Evolutionary conservation across 306 rosid species (phyloP).

Genomic region (Lablab purpureus): DNA sequence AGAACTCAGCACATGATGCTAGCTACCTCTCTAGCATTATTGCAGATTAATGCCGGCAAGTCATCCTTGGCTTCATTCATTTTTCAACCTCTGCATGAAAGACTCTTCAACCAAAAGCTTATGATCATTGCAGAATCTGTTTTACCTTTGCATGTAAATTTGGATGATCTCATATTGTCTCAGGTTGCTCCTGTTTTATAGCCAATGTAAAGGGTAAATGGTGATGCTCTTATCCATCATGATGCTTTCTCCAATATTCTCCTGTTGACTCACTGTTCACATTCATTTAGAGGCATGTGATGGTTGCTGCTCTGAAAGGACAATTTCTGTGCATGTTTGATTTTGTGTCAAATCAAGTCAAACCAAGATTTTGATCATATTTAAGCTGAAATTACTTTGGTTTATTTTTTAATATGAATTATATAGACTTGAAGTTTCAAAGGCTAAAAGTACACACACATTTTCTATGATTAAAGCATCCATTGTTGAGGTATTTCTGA

Average conservation of each 20-base stretch:
- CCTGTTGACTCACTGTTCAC: constrained; percentile 18
- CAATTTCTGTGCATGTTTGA: not conserved
- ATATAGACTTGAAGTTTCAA: too few relatives aligned
- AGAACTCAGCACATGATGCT: not conserved
- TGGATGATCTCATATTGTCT: not conserved
- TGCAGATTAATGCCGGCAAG: constrained; percentile 45
- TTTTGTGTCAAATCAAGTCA: too few relatives aligned
- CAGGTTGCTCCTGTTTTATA: constrained; percentile 33
- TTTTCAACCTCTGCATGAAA: constrained; percentile 53
- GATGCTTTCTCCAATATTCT: constrained; percentile 32
- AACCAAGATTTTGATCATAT: too few relatives aligned
- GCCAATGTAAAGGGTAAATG: constrained; percentile 19
- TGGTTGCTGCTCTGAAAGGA: constrained; percentile 19
- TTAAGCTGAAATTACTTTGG: too few relatives aligned
- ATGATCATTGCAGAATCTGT: not conserved
- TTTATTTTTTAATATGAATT: too few relatives aligned
- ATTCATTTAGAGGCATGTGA: constrained; percentile 8
- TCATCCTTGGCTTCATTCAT: constrained; percentile 58
- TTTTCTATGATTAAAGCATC: too few relatives aligned
- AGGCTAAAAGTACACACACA: too few relatives aligned
- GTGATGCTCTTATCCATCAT: constrained; percentile 24
- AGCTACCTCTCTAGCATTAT: too few relatives aligned
- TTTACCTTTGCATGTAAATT: not conserved
- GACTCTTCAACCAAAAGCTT: constrained; percentile 40
- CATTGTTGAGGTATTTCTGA: too few relatives aligned